These are phyloP conservation scores for Leccinum solheimii DNA, from an alignment of 1,284 basidiomycete species.

Conservation along the genomic window DNA sequence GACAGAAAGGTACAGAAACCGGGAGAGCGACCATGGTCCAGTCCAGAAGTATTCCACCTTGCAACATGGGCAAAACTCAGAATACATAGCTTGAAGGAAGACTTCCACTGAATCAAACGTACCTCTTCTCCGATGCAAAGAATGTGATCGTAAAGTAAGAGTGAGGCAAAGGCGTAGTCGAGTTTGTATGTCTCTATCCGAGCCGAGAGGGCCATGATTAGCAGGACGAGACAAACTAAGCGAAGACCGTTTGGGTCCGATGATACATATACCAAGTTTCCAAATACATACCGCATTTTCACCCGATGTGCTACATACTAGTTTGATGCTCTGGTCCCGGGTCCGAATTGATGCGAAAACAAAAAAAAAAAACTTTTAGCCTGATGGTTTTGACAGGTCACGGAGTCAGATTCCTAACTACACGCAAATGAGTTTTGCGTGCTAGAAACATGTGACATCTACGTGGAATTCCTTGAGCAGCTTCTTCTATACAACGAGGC, in stretches of 20 bases:
- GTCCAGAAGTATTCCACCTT: background rate
- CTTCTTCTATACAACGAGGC: background rate
- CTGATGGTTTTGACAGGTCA: background rate
- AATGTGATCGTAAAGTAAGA: background rate
- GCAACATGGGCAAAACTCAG: background rate
- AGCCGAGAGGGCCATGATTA: background rate
- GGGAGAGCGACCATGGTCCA: background rate
- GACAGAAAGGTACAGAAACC: background rate
- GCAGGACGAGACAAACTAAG: background rate
- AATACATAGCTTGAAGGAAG: background rate
- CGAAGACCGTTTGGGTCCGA: background rate
- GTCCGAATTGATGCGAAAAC: background rate
- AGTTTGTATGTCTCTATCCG: background rate
- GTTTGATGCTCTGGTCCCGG: background rate
- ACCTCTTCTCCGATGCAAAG: background rate
- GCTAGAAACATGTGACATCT: background rate
- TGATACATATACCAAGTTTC: background rate
- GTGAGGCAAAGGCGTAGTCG: background rate
- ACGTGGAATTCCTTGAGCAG: background rate
- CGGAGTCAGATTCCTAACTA: too few relatives aligned
- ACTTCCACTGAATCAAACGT: background rate
- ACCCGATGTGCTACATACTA: too few relatives aligned
- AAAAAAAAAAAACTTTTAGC: background rate
- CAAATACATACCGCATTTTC: background rate
- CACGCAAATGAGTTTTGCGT: background rate